These are phyloP conservation scores for Austroboletus rostrupii DNA, from an alignment of 1,284 basidiomycete genomes.

Conservation along the genomic window DNA sequence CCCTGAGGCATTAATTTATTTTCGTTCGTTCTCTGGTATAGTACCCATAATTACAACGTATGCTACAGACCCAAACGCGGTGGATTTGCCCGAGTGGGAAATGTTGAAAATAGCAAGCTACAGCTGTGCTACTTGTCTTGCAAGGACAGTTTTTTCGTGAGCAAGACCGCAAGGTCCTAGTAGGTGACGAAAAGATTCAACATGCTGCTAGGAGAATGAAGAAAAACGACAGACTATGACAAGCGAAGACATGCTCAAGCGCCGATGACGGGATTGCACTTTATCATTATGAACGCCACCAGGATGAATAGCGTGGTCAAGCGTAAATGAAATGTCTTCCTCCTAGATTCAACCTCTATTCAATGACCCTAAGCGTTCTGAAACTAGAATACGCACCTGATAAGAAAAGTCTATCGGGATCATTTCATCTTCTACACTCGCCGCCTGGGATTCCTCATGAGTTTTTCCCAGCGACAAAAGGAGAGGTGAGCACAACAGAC, in stretches of 20 bases:
- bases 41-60: slow-evolving; percentile 10
- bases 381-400: slow-evolving; percentile 7
- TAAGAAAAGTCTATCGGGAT: background rate
- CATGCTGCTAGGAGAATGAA: background rate
- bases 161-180: slow-evolving; percentile 25
- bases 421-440: background rate
- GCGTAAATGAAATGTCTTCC: background rate
- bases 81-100: background rate
- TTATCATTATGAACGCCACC: background rate
- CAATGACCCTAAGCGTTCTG: background rate
- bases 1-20: slow-evolving; percentile 18
- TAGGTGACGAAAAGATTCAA: slow-evolving; percentile 3
- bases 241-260: slow-evolving; percentile 21
- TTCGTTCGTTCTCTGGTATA: background rate
- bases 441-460: slow-evolving; percentile 9
- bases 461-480: slow-evolving; percentile 3
- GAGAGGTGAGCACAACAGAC: slow-evolving; percentile 14
- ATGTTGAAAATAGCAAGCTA: background rate
- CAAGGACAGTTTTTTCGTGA: slow-evolving; percentile 2
- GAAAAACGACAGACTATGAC: slow-evolving; percentile 14
- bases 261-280: slow-evolving; percentile 8
- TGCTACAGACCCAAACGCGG: background rate
- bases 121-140: background rate
- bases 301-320: slow-evolving; percentile 12
- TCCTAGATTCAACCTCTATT: slow-evolving; percentile 13